phyloP scores from a whole-genome alignment of 2,329 filamentous ascomycete species.

The Ophiostoma perfectum region DNA sequence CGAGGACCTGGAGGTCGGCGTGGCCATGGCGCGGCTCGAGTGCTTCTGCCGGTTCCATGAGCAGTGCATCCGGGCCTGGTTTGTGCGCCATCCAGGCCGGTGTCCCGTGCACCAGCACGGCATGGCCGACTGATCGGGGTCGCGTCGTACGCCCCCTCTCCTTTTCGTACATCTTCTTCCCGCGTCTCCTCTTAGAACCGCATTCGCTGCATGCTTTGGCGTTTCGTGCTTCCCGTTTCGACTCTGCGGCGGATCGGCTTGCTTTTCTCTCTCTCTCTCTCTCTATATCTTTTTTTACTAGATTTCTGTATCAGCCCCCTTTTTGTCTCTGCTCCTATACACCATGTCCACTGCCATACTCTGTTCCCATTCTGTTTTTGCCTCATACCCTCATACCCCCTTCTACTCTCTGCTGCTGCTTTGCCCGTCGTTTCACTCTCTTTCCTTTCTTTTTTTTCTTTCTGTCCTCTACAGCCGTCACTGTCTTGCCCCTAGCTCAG shows the following conservation, averaged over 20 bases:
- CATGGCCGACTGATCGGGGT: conserved; percentile 43
- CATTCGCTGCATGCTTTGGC: conserved; percentile 2
- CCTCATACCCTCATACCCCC: background rate
- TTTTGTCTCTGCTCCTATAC: background rate
- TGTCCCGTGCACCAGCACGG: conserved; percentile 63
- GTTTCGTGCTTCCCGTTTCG: background rate
- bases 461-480: background rate
- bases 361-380: background rate
- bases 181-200: background rate
- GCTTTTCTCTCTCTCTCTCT: too few relatives aligned
- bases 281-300: background rate
- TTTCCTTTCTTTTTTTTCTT: too few relatives aligned
- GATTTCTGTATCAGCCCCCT: background rate
- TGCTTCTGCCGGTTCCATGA: conserved; percentile 62
- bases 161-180: background rate
- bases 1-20: conserved; percentile 59
- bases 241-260: background rate
- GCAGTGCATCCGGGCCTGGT: conserved; percentile 58
- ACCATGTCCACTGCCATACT: background rate
- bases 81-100: conserved; percentile 54
- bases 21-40: conserved; percentile 60
- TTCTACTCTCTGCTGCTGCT: background rate
- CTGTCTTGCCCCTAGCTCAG: background rate
- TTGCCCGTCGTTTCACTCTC: background rate
- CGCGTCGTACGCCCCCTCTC: background rate